Conservation (phyloP, 805 yeast genomes). For the Candida nonsorbophila region DNA sequence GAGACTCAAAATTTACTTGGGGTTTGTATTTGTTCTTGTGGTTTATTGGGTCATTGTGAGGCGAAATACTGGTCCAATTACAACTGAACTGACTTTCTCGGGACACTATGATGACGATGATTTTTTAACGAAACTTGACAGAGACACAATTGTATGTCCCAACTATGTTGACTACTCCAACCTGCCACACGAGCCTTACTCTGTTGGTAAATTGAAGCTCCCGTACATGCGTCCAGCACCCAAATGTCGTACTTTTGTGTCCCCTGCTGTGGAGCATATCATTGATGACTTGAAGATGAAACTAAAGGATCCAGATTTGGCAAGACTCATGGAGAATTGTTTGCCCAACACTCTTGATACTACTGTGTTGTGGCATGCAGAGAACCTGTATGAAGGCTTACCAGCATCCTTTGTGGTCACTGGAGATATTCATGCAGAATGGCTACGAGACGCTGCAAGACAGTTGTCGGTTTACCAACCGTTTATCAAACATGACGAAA, state of each 20-base stretch:
- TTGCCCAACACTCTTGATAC: conserved; percentile 88
- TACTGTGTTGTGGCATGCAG: conserved; percentile 66
- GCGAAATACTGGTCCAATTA: too few relatives aligned
- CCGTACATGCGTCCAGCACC: conserved; percentile 75
- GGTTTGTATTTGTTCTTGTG: too few relatives aligned
- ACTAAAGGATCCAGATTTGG: conserved; percentile 60
- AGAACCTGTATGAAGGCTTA: conserved; percentile 8
- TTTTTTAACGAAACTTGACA: conserved; percentile 1
- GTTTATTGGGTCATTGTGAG: too few relatives aligned
- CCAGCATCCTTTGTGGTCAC: conserved; percentile 77
- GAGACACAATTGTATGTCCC: conserved; percentile 40
- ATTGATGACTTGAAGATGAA: conserved; percentile 47
- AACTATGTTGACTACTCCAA: conserved; percentile 60
- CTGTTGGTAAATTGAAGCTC: conserved; percentile 48
- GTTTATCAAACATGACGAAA: conserved; percentile 46
- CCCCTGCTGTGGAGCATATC: conserved; percentile 55
- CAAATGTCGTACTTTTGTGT: conserved; percentile 68
- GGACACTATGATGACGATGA: too few relatives aligned
- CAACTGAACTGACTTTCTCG: too few relatives aligned
- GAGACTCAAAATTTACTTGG: too few relatives aligned
- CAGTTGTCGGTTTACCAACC: conserved; percentile 75
- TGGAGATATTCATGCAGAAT: conserved; percentile 91
- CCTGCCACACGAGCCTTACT: conserved; percentile 49
- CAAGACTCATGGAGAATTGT: conserved; percentile 72
- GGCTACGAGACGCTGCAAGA: conserved; percentile 85